Evolutionary conservation across 2,329 filamentous ascomycete genomes (phyloP), one percentile per base, ranked within the genome.

Genomic region (Coniochaeta prunicola): DNA sequence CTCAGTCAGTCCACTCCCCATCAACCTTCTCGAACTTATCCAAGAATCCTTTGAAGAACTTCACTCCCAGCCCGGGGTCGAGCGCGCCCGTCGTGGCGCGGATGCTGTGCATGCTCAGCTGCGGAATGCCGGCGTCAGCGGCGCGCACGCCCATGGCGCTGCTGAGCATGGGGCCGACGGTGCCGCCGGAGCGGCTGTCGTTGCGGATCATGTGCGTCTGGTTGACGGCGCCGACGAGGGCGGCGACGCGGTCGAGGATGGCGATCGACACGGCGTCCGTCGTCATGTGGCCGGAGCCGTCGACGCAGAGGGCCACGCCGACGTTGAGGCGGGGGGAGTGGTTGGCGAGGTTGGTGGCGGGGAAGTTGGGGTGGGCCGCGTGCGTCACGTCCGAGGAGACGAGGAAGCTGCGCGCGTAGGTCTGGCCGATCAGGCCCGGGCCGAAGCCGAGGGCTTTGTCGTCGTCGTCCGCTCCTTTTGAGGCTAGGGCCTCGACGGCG

Each of bases 171-270:
- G 94, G 94, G 0, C 94, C 94, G n/a, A 97, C 92, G 0, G 94
- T 99, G 17, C 94, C 94, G 31, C 94, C 94, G 68, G 86, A 91
- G 58, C 93, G 80, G 10, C 83, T 88, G 74, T 97, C 94, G 70
- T 97, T 99, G 59, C 94, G 80, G 71, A 97, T 97, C 80, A 96
- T 92, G 80, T 97, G 97, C 6, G 89, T 79, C 74, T 97, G 94
- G 58, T 96, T 80, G 54, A 81, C 84, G 59, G 84, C 85, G 56
- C 79, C 90, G 61, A 80, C 82, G 60, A 90, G 86, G 65, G 92
- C 86, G 8, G 91, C 92, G 40, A 96, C 84, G 28, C 90, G 83
- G 64, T 88, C 84, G 36, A 97, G 77, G 61, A 97, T 83, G 4
- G 91, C 86, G 4, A 90, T 90, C 12, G 90, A 94, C 19, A 96